phyloP scores from a whole-genome alignment of 164 flowering plant genomes.

The Cinnamomum micranthum region DNA sequence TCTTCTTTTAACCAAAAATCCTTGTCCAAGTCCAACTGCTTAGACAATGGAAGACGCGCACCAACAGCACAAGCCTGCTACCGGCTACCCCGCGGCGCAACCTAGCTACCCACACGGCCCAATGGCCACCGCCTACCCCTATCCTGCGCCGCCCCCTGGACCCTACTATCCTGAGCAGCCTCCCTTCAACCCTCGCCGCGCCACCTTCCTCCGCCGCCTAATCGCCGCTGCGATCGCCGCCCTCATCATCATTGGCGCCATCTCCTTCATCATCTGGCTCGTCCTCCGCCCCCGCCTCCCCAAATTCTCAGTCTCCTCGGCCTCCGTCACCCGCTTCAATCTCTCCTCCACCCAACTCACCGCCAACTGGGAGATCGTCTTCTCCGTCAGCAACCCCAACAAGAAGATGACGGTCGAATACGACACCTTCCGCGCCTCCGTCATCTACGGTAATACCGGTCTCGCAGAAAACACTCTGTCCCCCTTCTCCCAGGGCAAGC shows the following conservation, averaged over 20 bases:
- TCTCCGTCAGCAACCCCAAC: conserved; percentile 58
- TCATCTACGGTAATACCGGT: conserved; percentile 13
- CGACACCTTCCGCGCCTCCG: conserved; percentile 17
- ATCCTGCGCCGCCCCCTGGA: conserved; percentile 7
- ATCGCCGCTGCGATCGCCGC: conserved; percentile 8
- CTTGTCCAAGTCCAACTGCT: too few species aligned
- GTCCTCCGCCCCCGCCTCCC: conserved; percentile 68
- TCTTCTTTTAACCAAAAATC: too few species aligned
- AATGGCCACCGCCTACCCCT: conserved; percentile 6
- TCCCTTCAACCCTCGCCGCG: conserved; percentile 10
- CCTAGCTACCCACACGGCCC: conserved; percentile 10
- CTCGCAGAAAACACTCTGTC: conserved; percentile 34
- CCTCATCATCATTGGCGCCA: conserved; percentile 16
- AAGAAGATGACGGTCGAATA: conserved; percentile 47
- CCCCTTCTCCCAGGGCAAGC: conserved; percentile 52
- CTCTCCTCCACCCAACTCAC: conserved; percentile 25
- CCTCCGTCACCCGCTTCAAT: conserved; percentile 39
- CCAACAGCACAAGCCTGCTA: conserved; percentile 15
- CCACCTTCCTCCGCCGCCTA: conserved; percentile 24
- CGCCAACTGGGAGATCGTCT: conserved; percentile 30
- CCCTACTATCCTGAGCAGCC: conserved; percentile 8
- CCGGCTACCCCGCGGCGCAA: conserved; percentile 20
- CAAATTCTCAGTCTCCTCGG: conserved; percentile 42
- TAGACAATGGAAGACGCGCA: not conserved
- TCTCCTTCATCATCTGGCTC: conserved; percentile 25